Conservation (phyloP, 106 monocot species). For the Dioscorea zingiberensis region DNA sequence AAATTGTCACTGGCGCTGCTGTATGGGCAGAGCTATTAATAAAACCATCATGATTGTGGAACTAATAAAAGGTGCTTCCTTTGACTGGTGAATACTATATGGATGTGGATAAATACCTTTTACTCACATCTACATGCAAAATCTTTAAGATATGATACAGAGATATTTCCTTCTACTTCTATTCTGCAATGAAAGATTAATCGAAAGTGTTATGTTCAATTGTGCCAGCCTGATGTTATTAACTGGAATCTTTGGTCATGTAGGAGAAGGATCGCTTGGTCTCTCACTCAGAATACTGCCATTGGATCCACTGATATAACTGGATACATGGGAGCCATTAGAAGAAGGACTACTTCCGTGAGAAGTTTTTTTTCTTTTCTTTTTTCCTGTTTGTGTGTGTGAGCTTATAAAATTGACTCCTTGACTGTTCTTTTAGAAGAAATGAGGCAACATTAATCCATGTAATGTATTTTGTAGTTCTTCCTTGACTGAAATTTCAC, state of each 20-base stretch:
- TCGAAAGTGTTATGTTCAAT: neutral
- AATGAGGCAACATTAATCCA: too few species aligned
- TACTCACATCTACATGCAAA: neutral
- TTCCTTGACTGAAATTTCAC: neutral
- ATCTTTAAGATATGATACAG: too few species aligned
- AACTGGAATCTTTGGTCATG: neutral
- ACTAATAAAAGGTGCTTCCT: slow-evolving; percentile 61
- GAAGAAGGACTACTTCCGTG: slow-evolving; percentile 95
- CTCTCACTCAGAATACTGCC: slow-evolving; percentile 78
- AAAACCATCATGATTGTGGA: slow-evolving; percentile 88
- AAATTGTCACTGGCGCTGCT: slow-evolving; percentile 75
- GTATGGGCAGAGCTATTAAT: slow-evolving; percentile 96
- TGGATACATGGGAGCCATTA: slow-evolving; percentile 90
- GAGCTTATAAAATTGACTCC: too few species aligned
- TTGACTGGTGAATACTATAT: neutral
- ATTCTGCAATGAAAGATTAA: neutral
- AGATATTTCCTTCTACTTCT: neutral
- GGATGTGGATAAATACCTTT: neutral
- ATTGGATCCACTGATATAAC: slow-evolving; percentile 75
- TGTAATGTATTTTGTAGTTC: too few species aligned
- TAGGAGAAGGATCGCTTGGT: slow-evolving; percentile 74
- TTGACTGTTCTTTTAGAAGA: too few species aligned
- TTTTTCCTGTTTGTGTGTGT: too few species aligned
- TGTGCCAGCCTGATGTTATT: neutral
- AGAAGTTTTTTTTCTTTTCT: too few species aligned